Evolutionary conservation across 192 early-diverging fungal species (phyloP).

Genomic region (Funneliformis mosseae): DNA sequence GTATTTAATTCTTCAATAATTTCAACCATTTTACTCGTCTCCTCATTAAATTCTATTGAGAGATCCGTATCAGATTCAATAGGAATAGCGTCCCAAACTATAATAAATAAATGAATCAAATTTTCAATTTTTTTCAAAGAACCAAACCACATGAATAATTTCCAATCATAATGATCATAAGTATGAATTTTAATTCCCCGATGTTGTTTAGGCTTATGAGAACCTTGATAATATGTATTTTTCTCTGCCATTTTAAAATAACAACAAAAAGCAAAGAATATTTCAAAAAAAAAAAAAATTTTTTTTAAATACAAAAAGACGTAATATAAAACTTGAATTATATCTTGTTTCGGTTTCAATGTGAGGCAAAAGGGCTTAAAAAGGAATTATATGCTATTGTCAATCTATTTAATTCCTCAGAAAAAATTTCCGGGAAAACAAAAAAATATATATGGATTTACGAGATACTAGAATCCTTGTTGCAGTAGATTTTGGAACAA

Average conservation of each 20-base stretch:
- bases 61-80: no score
- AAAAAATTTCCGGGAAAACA: background rate
- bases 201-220: no score
- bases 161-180: background rate
- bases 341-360: no score
- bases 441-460: background rate
- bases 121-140: background rate
- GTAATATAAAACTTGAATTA: no score
- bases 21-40: background rate
- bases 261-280: no score
- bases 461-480: background rate
- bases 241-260: background rate
- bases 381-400: background rate
- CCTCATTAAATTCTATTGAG: no score
- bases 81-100: background rate
- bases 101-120: background rate
- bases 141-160: background rate
- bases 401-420: background rate
- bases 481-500: conserved; percentile 20
- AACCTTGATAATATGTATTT: background rate
- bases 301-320: no score
- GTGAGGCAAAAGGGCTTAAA: no score
- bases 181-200: no score
- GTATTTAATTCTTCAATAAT: background rate
- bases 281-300: no score